These are phyloP conservation scores for Paraphaeosphaeria sporulosa DNA, from an alignment of 2,329 filamentous ascomycete genomes.

Conservation along the genomic window DNA sequence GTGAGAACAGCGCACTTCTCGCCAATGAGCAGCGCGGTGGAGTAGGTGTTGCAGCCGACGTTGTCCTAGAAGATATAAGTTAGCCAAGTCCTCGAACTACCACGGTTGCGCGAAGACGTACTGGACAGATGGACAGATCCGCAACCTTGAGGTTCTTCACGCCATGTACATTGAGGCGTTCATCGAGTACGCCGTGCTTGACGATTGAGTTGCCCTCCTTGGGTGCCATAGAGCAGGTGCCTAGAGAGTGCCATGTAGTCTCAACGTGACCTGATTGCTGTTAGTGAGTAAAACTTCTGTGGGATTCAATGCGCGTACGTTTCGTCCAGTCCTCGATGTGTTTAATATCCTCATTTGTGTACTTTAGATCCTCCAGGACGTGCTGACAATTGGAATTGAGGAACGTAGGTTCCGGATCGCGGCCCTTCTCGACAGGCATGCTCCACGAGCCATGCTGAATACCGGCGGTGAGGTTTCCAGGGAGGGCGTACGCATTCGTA, in stretches of 20 bases:
- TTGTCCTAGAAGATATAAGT: conserved; percentile 63
- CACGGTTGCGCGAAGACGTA: not conserved
- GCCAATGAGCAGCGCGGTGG: conserved; percentile 76
- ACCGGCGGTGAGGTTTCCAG: conserved; percentile 73
- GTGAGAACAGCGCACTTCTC: conserved; percentile 76
- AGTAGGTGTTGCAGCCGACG: conserved; percentile 68
- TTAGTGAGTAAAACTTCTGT: conserved; percentile 10
- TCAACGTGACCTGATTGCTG: conserved; percentile 65
- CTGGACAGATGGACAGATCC: conserved; percentile 76
- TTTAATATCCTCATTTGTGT: conserved; percentile 68
- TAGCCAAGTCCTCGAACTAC: not conserved
- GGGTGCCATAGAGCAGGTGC: conserved; percentile 80
- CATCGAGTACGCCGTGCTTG: conserved; percentile 79
- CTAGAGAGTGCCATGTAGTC: conserved; percentile 74
- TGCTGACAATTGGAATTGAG: conserved; percentile 72
- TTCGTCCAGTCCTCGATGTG: conserved; percentile 71
- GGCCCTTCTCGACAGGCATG: conserved; percentile 64
- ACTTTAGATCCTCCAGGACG: conserved; percentile 70
- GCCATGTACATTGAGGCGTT: conserved; percentile 79
- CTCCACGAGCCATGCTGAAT: conserved; percentile 79
- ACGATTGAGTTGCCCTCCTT: conserved; percentile 79
- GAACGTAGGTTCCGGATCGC: conserved; percentile 56
- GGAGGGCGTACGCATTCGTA: conserved; percentile 77
- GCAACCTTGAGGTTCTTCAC: conserved; percentile 80
- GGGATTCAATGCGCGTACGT: conserved; percentile 32